These are phyloP conservation scores for Coemansia sp. DNA, from an alignment of 192 early-diverging fungal genomes.

Conservation along the genomic window DNA sequence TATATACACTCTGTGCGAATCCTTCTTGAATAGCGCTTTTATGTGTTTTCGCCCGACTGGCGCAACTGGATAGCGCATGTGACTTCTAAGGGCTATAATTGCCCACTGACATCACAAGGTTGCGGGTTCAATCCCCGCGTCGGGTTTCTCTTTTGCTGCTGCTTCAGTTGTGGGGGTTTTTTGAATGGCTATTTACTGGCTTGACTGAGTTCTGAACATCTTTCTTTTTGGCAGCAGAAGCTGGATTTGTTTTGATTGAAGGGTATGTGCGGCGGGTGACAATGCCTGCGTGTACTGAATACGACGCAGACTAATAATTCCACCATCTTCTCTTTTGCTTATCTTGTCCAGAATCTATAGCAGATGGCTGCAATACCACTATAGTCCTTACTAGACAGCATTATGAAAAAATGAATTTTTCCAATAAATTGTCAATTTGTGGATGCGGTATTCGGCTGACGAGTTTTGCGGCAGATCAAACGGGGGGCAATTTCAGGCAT, in stretches of 20 bases:
- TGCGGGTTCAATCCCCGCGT: background rate
- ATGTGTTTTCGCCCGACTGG: background rate
- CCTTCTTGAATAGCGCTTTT: no score
- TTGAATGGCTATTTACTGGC: no score
- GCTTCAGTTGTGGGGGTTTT: no score
- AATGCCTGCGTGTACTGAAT: constrained; percentile 1
- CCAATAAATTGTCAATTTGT: background rate
- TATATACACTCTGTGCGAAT: no score
- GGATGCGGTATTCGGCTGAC: background rate
- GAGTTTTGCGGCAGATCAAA: constrained; percentile 1
- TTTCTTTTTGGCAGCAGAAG: no score
- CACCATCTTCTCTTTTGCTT: constrained; percentile 9
- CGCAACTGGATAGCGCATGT: constrained; percentile 2
- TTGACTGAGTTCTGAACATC: no score
- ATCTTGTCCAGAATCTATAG: constrained; percentile 21
- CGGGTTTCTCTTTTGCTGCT: background rate
- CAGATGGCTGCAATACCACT: constrained; percentile 6
- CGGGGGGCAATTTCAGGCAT: background rate
- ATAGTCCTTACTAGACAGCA: constrained; percentile 23
- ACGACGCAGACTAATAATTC: constrained; percentile 13
- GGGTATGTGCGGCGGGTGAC: constrained; percentile 15
- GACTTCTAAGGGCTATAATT: background rate
- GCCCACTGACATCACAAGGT: background rate
- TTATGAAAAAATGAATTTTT: background rate
- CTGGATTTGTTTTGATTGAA: no score